Evolutionary conservation across 169 alveolate genomes (phyloP), one percentile per base, ranked within the genome.

Genomic region (Plasmodium chabaudi): DNA sequence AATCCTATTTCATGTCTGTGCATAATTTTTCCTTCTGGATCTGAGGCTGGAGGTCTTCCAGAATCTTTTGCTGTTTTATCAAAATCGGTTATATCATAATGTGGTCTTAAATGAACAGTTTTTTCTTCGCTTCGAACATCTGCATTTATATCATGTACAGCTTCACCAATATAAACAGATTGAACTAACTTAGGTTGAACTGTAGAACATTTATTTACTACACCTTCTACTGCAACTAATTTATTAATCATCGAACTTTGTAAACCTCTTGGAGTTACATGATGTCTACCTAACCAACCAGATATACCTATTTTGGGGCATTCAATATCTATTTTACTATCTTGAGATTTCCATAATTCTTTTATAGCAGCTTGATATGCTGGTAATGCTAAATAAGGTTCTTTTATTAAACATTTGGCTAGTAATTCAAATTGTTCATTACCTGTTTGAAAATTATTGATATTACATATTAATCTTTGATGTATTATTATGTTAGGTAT

Each of bases 251-350:
- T 94, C 19, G 93, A 93, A 75, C 99, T 95, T 63, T 95, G 95
- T 60, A 98, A 93, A 2, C 99, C 99, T 72, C 99, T 95, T 23
- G 99, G 99, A 10, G 99, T 97, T 9, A 98, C 97, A 84, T 96
- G 98, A 92, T 97, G 94, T 63, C 96, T 94, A 13, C 99, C 99
- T 74, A 98, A 94, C 96, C 98, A 97, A 21, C 99, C 99, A 69
- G 93, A 95, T 70, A 98, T 96, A 19, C 98, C 98, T 51, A 97
- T 93, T 56, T 96, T 94, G 1, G 97, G 97, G 64, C 67, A 13
- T 64, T 71, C 74, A 12, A 65, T 94, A 44, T 86, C 63, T 72
- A 94, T 25, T 72, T 91, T 92, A 39, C 96, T 69, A 65, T 91
- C 88, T 46, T 93, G 87, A 69, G 95, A 69, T 64, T 93, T 86